Conservation (phyloP, 1,139 yeast genomes). For the Blastobotrys proliferans region DNA sequence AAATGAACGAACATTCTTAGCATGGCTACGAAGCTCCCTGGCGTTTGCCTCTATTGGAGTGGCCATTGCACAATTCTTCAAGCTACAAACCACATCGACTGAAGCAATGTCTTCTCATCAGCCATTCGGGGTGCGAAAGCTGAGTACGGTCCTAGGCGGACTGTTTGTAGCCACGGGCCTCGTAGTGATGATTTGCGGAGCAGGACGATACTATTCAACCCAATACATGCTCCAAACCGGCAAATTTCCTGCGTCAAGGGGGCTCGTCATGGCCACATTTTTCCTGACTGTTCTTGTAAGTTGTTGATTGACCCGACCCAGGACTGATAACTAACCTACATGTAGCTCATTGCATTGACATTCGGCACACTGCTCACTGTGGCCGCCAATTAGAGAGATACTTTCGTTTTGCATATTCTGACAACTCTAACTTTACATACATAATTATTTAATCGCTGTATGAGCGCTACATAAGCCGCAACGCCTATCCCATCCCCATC, state of each 20-base stretch:
- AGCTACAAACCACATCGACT: constrained; percentile 31
- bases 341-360: constrained; percentile 16
- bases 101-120: constrained; percentile 11
- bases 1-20: constrained; percentile 72
- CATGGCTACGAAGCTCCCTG: constrained; percentile 67
- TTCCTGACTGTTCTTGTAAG: constrained; percentile 31
- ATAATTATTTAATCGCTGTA: no score
- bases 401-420: neutral
- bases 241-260: constrained; percentile 48
- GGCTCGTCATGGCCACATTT: constrained; percentile 36
- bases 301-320: neutral
- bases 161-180: constrained; percentile 42
- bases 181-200: constrained; percentile 41
- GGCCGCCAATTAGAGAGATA: constrained; percentile 8
- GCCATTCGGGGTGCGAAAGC: constrained; percentile 13
- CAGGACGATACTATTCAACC: constrained; percentile 42
- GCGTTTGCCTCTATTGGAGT: constrained; percentile 56
- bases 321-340: neutral
- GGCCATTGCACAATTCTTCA: constrained; percentile 51
- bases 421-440: neutral
- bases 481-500: no score
- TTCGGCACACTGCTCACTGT: constrained; percentile 16
- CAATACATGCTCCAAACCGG: constrained; percentile 44
- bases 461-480: no score
- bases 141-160: constrained; percentile 32